Evolutionary conservation across 2,329 filamentous ascomycete genomes (phyloP).

Genomic region (Alternaria sp.): DNA sequence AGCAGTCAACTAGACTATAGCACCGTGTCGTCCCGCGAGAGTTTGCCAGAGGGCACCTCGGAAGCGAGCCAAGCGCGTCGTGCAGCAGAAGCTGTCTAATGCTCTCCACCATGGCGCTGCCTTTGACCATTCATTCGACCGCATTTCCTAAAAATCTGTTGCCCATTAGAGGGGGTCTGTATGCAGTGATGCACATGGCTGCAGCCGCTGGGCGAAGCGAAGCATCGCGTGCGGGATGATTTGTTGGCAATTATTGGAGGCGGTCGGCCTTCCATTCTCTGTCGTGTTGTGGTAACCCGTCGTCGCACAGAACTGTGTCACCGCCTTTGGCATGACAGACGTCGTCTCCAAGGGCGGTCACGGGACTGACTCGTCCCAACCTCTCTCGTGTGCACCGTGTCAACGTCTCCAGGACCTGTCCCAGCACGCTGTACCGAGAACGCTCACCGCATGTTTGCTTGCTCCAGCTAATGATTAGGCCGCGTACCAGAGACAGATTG

Average conservation of each 20-base stretch:
- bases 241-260: conserved; percentile 27
- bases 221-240: conserved; percentile 23
- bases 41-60: conserved; percentile 16
- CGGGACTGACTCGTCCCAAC: conserved; percentile 27
- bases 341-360: conserved; percentile 7
- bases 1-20: conserved; percentile 18
- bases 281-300: conserved; percentile 8
- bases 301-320: conserved; percentile 7
- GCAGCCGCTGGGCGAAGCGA: conserved; percentile 34
- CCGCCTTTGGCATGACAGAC: neutral
- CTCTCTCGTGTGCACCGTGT: neutral
- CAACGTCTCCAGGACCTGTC: conserved; percentile 6
- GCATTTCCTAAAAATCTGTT: conserved; percentile 20
- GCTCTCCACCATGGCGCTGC: conserved; percentile 22
- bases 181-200: conserved; percentile 27
- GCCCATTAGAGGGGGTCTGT: conserved; percentile 27
- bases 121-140: conserved; percentile 24
- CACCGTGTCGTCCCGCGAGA: conserved; percentile 28
- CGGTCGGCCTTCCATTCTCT: conserved; percentile 18
- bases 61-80: conserved; percentile 28
- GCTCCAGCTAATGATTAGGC: conserved; percentile 31
- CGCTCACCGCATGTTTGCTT: conserved; percentile 37
- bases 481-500: conserved; percentile 32
- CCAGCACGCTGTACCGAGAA: conserved; percentile 6
- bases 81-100: conserved; percentile 38